A percentile compares a stretch with the other conserved stretches of the same genome.
Evolutionary conservation across 2,329 filamentous ascomycete species (phyloP).

Genomic region (Verticillium isaacii): DNA sequence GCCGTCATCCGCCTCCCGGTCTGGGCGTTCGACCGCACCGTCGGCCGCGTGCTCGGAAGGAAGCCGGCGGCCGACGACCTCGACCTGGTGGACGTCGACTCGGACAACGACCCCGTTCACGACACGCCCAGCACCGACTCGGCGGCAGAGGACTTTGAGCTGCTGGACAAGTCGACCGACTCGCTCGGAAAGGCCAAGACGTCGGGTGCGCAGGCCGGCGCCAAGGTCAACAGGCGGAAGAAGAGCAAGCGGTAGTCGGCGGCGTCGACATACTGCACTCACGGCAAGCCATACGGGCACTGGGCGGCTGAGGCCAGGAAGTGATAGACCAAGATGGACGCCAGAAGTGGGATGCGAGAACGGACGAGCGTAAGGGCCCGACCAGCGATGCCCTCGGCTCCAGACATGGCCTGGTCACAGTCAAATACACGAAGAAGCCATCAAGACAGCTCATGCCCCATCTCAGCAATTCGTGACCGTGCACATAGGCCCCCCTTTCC

Average conservation of each 20-base stretch:
- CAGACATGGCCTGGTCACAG: background rate
- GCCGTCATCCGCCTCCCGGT: slow-evolving; percentile 74
- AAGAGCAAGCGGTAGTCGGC: slow-evolving; percentile 48
- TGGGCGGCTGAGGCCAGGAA: background rate
- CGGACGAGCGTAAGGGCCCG: background rate
- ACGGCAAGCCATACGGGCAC: background rate
- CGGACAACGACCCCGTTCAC: slow-evolving; percentile 44
- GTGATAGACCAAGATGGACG: background rate
- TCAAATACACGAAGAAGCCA: background rate
- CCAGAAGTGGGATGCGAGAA: background rate
- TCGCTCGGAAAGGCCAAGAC: slow-evolving; percentile 48
- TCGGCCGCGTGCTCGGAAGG: slow-evolving; percentile 42
- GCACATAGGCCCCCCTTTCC: background rate
- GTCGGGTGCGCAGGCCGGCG: slow-evolving; percentile 38
- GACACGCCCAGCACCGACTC: slow-evolving; percentile 53
- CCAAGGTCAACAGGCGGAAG: slow-evolving; percentile 48
- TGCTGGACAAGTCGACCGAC: slow-evolving; percentile 57
- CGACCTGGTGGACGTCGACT: slow-evolving; percentile 30
- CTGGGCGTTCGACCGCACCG: slow-evolving; percentile 59
- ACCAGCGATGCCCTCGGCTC: background rate
- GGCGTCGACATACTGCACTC: background rate
- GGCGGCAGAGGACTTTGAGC: slow-evolving; percentile 56
- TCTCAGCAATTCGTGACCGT: no score
- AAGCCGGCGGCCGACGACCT: slow-evolving; percentile 30
- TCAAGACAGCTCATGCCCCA: background rate